Percentiles rank a stretch among this genome's conserved stretches.
Conservation (phyloP, 1,284 basidiomycete genomes). For the Tilletia horrida region DNA sequence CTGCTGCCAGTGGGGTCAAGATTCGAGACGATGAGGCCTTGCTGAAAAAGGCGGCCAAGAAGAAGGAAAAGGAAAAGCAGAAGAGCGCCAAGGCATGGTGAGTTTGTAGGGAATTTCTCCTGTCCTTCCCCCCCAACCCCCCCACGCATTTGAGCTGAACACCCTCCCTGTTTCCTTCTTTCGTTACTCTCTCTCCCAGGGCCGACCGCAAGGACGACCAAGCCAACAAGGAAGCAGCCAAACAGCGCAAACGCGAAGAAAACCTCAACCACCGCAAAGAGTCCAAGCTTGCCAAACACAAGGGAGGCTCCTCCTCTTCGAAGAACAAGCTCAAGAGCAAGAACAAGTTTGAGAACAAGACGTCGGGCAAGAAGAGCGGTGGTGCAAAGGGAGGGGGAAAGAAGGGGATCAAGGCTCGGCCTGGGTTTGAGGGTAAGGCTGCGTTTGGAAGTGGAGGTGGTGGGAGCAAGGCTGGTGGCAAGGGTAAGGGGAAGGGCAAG, state of each 20-base stretch:
- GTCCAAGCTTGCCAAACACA: slow-evolving; percentile 32
- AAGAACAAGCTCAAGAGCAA: slow-evolving; percentile 2
- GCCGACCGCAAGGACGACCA: slow-evolving; percentile 37
- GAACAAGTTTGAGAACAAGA: slow-evolving; percentile 16
- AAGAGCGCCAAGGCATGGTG: slow-evolving; percentile 49
- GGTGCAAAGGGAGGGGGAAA: slow-evolving; percentile 27
- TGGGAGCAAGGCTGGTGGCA: not conserved
- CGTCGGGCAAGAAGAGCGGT: slow-evolving; percentile 26
- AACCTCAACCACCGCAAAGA: slow-evolving; percentile 44
- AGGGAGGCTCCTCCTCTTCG: slow-evolving; percentile 29
- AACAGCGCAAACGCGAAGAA: slow-evolving; percentile 48
- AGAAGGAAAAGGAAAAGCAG: slow-evolving; percentile 46
- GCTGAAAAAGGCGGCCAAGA: slow-evolving; percentile 49
- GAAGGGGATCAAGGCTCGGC: slow-evolving; percentile 35
- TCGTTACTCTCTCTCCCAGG: slow-evolving; percentile 20
- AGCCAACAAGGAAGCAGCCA: slow-evolving; percentile 40
- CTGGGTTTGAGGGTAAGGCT: slow-evolving; percentile 43
- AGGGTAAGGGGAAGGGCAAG: not conserved
- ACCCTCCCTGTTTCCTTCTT: not conserved
- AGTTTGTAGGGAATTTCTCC: slow-evolving; percentile 5
- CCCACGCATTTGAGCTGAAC: not conserved
- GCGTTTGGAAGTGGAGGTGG: slow-evolving; percentile 19
- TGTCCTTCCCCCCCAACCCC: not conserved
- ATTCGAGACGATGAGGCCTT: slow-evolving; percentile 51
- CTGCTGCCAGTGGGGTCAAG: slow-evolving; percentile 48